Base-by-base conservation (phyloP, 2,329 filamentous ascomycete genomes). In the Colletotrichum musae region DNA sequence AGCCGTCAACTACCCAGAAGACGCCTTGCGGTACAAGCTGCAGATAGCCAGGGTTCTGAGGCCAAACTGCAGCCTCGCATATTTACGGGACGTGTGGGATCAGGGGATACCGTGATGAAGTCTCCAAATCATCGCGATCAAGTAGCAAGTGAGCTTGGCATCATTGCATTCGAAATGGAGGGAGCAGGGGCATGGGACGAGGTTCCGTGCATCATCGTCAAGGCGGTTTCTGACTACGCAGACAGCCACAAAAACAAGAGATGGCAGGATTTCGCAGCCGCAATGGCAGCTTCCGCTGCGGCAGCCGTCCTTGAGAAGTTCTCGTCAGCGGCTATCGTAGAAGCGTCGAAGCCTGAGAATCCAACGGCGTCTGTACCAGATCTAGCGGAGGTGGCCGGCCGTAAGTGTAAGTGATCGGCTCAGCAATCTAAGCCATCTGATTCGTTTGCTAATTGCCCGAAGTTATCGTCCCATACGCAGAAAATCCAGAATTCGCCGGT, bases 101-200 rank as follows among this genome's bases (percentile, higher is more conserved):
- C 75, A 16, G 75, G 73, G 18, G 72, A 82, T 57, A 69, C 73
- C n/a, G 75, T 81, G 15, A 77, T 83, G 72, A 78, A 77, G 24
- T 72, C 73, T 6, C 47, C 45, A 0, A 5, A 28, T 2, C 26
- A 68, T 10, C 16, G 65, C 6, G 65, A 68, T 5, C 26, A 6
- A 5, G 26, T 64, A 13, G 65, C 47, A 1, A 24, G 15, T 5
- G 47, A 64, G 0, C 59, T 48, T 0, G 28, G 9, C 3, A 32
- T 68, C 0, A 26, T 68, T 15, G 60, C 60, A 2, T 68, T 64
- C 6, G 65, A 68, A n/a, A 68, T 64, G 65, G 53, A 64, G 4
- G 65, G 59, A 0, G 59, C 65, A 2, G 47, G 53, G 6, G 47
- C 64, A 1, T 58, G 60, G 65, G 53, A 64, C 3, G 39, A 53